These are phyloP conservation scores for Yamadazyma tumulicola DNA, from an alignment of 805 yeast genomes.

Conservation along the genomic window DNA sequence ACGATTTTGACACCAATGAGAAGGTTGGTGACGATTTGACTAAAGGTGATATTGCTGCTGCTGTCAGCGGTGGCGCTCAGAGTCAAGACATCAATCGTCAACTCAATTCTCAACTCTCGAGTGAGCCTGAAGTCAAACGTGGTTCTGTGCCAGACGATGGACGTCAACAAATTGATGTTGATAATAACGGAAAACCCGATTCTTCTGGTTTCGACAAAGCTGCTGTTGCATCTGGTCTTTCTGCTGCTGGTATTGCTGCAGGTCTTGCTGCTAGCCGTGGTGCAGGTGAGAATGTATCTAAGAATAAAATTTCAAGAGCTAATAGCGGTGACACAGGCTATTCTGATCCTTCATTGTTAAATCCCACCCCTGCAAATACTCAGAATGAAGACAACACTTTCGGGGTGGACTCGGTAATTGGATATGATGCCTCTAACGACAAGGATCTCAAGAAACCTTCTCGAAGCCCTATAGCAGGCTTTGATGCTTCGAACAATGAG, in stretches of 20 bases:
- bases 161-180: background rate
- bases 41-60: no score
- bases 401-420: background rate
- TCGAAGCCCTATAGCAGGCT: no score
- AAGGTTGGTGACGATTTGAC: no score
- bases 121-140: no score
- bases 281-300: background rate
- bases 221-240: background rate
- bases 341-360: conserved; percentile 1
- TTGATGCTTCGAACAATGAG: background rate
- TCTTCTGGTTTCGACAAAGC: background rate
- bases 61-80: no score
- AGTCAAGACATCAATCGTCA: no score
- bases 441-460: conserved; percentile 1
- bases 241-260: conserved; percentile 5
- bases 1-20: background rate
- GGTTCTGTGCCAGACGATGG: no score
- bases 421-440: background rate
- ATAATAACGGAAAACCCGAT: background rate
- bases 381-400: background rate
- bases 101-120: no score
- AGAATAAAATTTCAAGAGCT: no score
- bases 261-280: conserved; percentile 1
- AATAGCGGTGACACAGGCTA: background rate
- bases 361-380: conserved; percentile 8